phyloP scores from a whole-genome alignment of 805 yeast genomes.

The Candida cerambycidarum region DNA sequence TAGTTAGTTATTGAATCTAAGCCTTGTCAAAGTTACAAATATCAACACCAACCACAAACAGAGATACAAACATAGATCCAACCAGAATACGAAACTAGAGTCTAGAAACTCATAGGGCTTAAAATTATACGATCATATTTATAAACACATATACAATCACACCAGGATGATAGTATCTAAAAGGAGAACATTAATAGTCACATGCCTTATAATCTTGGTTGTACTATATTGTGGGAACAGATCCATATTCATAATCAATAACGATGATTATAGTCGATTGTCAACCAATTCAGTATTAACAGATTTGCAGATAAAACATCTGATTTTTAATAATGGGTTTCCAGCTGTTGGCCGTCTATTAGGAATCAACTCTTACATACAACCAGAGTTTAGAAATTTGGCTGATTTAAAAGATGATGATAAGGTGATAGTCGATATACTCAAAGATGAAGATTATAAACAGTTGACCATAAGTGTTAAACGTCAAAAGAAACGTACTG shows the following conservation, averaged over 20 bases:
- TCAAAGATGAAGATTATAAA: neutral
- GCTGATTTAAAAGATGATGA: conserved; percentile 2
- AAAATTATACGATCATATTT: too few species aligned
- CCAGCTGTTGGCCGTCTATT: neutral
- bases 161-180: neutral
- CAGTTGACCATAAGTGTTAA: neutral
- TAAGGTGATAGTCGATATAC: conserved; percentile 1
- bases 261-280: conserved; percentile 1
- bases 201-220: neutral
- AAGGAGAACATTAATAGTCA: neutral
- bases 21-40: too few species aligned
- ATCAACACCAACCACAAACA: too few species aligned
- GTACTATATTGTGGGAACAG: neutral
- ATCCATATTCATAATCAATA: neutral
- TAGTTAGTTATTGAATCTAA: too few species aligned
- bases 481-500: neutral
- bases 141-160: too few species aligned
- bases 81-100: too few species aligned
- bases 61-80: too few species aligned
- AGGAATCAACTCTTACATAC: neutral
- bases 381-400: conserved; percentile 1
- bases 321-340: neutral
- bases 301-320: neutral
- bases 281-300: conserved; percentile 1
- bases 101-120: too few species aligned